Evolutionary conservation across 2,329 filamentous ascomycete species (phyloP).

Genomic region (Fusarium buharicum): DNA sequence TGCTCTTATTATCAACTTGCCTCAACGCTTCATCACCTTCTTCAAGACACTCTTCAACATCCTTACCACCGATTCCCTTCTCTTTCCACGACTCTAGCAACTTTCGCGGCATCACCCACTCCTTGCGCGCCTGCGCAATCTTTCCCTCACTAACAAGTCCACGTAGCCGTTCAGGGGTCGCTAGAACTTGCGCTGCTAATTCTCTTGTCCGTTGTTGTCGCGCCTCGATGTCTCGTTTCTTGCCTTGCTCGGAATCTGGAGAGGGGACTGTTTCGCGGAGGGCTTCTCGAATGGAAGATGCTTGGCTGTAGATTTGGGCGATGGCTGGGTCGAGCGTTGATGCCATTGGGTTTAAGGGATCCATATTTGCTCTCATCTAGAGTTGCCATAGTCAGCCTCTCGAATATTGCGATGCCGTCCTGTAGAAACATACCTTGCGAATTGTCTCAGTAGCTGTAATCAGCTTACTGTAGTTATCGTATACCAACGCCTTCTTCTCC

Average conservation of each 20-base stretch:
- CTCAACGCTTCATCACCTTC: constrained; percentile 64
- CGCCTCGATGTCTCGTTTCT: constrained; percentile 49
- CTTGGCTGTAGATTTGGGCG: constrained; percentile 75
- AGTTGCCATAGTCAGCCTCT: neutral
- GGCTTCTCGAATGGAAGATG: constrained; percentile 63
- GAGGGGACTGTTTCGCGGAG: constrained; percentile 60
- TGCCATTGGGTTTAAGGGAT: constrained; percentile 78
- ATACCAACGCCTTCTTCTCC: constrained; percentile 95
- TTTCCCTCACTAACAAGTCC: constrained; percentile 68
- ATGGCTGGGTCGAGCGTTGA: constrained; percentile 79
- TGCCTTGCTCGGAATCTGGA: constrained; percentile 55
- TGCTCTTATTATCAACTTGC: constrained; percentile 27
- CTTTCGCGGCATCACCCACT: constrained; percentile 65
- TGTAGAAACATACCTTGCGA: constrained; percentile 65
- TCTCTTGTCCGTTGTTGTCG: constrained; percentile 58
- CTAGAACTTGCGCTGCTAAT: constrained; percentile 71
- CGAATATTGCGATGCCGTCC: no score
- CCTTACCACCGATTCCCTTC: constrained; percentile 63
- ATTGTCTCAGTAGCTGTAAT: constrained; percentile 98
- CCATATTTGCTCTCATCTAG: constrained; percentile 83
- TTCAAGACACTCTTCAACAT: constrained; percentile 64
- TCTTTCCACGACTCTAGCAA: constrained; percentile 66
- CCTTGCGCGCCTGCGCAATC: constrained; percentile 66
- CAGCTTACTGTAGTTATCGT: constrained; percentile 97
- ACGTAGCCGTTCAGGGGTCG: constrained; percentile 68